A percentile compares a stretch with the other conserved stretches of the same genome.
phyloP scores from a whole-genome alignment of 1,284 basidiomycete genomes.

The Leccinum pallidistipes region DNA sequence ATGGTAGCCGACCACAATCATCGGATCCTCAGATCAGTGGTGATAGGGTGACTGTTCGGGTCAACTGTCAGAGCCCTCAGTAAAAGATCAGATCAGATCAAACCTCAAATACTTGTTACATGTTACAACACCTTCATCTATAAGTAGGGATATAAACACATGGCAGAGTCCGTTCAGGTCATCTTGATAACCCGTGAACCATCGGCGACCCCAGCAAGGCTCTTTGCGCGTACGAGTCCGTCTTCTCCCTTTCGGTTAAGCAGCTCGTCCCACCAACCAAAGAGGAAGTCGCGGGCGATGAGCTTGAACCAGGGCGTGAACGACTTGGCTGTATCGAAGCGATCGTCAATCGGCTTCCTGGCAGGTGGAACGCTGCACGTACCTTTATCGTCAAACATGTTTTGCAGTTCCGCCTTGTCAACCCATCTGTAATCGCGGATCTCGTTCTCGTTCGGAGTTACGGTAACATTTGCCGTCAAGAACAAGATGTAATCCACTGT shows the following conservation, averaged over 20 bases:
- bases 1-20: too few species aligned
- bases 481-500: conserved; percentile 99
- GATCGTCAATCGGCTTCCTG: conserved; percentile 10
- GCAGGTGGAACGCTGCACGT: conserved; percentile 23
- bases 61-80: background rate
- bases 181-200: conserved; percentile 78
- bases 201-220: conserved; percentile 66
- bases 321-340: conserved; percentile 57
- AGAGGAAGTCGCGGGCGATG: conserved; percentile 95
- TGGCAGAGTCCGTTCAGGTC: conserved; percentile 40
- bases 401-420: conserved; percentile 83
- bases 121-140: background rate
- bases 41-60: background rate
- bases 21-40: too few species aligned
- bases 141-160: background rate
- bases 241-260: conserved; percentile 57
- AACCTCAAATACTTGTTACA: background rate
- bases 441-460: conserved; percentile 88
- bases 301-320: conserved; percentile 99
- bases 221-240: conserved; percentile 69
- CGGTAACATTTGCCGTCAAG: conserved; percentile 86
- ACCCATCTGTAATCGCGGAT: conserved; percentile 93
- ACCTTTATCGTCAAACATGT: conserved; percentile 88
- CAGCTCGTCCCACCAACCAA: conserved; percentile 98
- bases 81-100: background rate